phyloP scores from a whole-genome alignment of 257 asterid species.

The Jacaranda mimosifolia region DNA sequence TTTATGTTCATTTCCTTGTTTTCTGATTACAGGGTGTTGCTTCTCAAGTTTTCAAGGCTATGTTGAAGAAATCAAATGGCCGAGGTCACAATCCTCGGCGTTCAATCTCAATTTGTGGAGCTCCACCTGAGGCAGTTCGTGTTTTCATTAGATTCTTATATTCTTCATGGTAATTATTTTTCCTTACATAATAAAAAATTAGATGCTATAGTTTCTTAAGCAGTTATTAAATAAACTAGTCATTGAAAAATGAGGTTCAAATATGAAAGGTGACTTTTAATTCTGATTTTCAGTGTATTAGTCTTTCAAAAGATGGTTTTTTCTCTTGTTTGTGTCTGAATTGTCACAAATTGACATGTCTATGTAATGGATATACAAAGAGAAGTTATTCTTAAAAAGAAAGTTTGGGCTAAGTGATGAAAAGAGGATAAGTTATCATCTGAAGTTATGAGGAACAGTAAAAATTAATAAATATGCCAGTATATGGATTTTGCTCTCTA shows the following conservation, averaged over 20 bases:
- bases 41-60: slow-evolving; percentile 79
- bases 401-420: too few species aligned
- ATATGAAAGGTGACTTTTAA: too few species aligned
- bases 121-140: slow-evolving; percentile 83
- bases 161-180: slow-evolving; percentile 71
- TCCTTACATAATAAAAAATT: not conserved
- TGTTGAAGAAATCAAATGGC: slow-evolving; percentile 52
- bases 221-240: too few species aligned
- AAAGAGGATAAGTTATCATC: not conserved
- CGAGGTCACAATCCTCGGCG: slow-evolving; percentile 38
- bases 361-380: not conserved
- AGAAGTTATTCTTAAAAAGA: not conserved
- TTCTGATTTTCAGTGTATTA: too few species aligned
- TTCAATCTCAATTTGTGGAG: slow-evolving; percentile 71
- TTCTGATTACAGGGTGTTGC: slow-evolving; percentile 64
- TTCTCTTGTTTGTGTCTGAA: not conserved
- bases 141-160: slow-evolving; percentile 77
- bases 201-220: too few species aligned
- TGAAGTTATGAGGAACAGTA: not conserved
- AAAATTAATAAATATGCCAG: not conserved
- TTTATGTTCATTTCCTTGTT: slow-evolving; percentile 7
- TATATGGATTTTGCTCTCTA: not conserved
- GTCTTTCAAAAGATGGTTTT: too few species aligned
- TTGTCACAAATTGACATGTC: not conserved
- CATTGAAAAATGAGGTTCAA: too few species aligned